A percentile compares a stretch with the other conserved stretches of the same genome.
phyloP scores from a whole-genome alignment of 2,329 filamentous ascomycete species.

The Alternaria sp. region DNA sequence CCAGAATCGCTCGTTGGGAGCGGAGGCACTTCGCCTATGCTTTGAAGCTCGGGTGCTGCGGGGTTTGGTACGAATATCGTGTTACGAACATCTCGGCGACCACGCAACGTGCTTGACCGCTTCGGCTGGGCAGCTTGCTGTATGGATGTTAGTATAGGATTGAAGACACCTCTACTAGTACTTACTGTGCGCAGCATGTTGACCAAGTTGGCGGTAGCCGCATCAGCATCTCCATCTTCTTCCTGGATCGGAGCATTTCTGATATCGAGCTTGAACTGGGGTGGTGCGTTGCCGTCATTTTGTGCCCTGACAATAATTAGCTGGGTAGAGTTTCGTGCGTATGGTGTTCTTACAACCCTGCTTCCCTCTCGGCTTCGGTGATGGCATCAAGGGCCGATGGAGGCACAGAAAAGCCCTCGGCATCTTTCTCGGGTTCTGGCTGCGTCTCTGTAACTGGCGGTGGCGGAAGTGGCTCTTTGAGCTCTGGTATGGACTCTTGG shows the following conservation, averaged over 20 bases:
- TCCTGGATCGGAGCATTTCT: constrained; percentile 78
- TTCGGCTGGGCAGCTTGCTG: constrained; percentile 64
- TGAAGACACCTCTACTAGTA: not conserved
- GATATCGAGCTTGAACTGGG: constrained; percentile 80
- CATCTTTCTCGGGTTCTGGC: constrained; percentile 63
- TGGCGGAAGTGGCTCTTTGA: constrained; percentile 46
- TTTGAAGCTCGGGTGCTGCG: constrained; percentile 46
- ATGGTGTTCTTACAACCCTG: constrained; percentile 41
- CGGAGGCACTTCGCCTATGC: constrained; percentile 44
- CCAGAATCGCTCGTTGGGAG: constrained; percentile 33
- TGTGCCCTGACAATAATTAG: constrained; percentile 16
- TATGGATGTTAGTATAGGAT: constrained; percentile 23
- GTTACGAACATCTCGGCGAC: constrained; percentile 88
- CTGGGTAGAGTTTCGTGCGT: constrained; percentile 4
- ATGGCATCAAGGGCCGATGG: constrained; percentile 65
- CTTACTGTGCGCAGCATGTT: constrained; percentile 69
- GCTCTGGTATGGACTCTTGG: constrained; percentile 43
- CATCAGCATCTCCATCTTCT: constrained; percentile 75
- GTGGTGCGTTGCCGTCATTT: constrained; percentile 37
- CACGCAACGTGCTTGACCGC: constrained; percentile 75
- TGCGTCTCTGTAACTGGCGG: constrained; percentile 29
- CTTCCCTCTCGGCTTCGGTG: constrained; percentile 74
- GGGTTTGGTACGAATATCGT: constrained; percentile 77
- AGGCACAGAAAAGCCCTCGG: constrained; percentile 79
- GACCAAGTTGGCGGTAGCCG: constrained; percentile 76